phyloP scores from a whole-genome alignment of 169 alveolate species.

The Toxoplasma gondii region DNA sequence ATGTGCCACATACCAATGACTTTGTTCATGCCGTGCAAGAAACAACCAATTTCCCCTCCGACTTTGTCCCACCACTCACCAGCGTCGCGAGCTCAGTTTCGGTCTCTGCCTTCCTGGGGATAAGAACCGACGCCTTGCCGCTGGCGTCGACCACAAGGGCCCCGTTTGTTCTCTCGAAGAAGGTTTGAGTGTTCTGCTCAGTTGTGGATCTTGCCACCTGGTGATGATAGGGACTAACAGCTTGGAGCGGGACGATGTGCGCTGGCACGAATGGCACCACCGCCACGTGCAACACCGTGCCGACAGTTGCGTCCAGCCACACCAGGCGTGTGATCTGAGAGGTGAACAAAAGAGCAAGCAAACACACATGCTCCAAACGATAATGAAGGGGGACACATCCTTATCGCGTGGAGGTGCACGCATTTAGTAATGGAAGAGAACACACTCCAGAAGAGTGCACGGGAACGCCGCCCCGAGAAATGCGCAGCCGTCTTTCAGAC shows the following conservation, averaged over 20 bases:
- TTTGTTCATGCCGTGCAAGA: too few species aligned
- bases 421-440: too few species aligned
- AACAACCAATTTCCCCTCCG: too few species aligned
- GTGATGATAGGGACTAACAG: constrained; percentile 13
- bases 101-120: not conserved
- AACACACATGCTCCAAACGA: not conserved
- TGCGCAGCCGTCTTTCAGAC: too few species aligned
- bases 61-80: not conserved
- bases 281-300: constrained; percentile 39
- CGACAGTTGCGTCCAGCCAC: constrained; percentile 52
- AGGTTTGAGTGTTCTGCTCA: not conserved
- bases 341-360: not conserved
- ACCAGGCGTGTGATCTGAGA: constrained; percentile 52
- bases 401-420: too few species aligned
- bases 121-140: not conserved
- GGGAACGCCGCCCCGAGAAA: too few species aligned
- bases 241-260: constrained; percentile 21
- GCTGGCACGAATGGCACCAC: constrained; percentile 10
- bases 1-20: too few species aligned
- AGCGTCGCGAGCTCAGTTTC: not conserved
- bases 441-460: too few species aligned
- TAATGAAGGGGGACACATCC: too few species aligned
- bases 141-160: constrained; percentile 19
- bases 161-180: constrained; percentile 15
- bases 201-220: not conserved